Conservation (phyloP, 306 rosid genomes). For the Ammopiptanthus mongolicus region DNA sequence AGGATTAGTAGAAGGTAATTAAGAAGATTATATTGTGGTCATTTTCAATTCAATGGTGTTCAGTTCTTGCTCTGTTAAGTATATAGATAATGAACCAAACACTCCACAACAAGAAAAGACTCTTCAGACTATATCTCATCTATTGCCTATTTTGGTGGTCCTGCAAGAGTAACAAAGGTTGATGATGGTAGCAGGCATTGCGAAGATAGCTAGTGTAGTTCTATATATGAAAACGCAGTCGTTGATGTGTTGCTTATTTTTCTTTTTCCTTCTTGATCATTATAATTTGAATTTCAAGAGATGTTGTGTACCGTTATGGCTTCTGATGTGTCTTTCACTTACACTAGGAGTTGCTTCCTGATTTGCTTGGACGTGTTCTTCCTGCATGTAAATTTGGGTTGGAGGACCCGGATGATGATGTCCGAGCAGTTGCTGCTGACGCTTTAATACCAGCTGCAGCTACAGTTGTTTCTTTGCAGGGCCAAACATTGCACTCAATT, state of each 20-base stretch:
- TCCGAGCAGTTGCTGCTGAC: constrained; percentile 99
- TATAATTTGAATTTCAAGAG: background rate
- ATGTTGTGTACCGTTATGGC: background rate
- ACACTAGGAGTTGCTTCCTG: constrained; percentile 76
- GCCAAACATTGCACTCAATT: constrained; percentile 70
- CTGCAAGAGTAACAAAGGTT: background rate
- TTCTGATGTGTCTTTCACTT: constrained; percentile 30
- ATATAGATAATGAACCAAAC: background rate
- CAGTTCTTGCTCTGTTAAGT: background rate
- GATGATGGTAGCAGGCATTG: background rate
- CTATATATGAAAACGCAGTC: constrained; percentile 9
- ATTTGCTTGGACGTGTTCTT: constrained; percentile 79
- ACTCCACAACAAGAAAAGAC: background rate
- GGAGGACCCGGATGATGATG: constrained; percentile 98
- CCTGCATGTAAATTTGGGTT: constrained; percentile 95
- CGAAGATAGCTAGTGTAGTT: background rate
- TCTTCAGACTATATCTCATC: background rate
- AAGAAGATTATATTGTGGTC: background rate
- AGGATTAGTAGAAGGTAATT: background rate
- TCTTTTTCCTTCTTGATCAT: background rate
- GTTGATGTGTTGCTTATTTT: background rate
- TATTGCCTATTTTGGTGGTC: background rate
- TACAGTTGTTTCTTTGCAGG: constrained; percentile 74
- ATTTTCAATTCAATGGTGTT: background rate
- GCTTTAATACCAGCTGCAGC: constrained; percentile 89